Evolutionary conservation across 305 asterid genomes (phyloP), one percentile per base, ranked within the genome.

Genomic region (Solanum hybrid): DNA sequence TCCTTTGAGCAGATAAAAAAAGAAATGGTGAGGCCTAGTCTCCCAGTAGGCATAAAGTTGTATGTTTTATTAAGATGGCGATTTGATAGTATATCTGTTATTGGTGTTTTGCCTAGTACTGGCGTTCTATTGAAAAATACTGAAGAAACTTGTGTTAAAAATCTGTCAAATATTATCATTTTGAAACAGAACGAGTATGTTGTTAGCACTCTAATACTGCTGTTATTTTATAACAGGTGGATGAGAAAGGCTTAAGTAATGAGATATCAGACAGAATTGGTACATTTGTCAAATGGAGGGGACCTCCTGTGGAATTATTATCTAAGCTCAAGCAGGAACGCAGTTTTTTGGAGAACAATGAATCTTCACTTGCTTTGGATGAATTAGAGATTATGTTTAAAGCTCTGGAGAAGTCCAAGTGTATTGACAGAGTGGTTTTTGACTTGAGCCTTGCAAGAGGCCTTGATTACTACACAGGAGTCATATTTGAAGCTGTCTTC

Each of bases 401-500:
- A 92, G 96, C 98, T 87, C 90, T 97, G 90, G 95, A 81, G 86
- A 95, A 91, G 93, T 92, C 98, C 64, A 96, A 93, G 89, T 95
- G 99, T 88, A 92, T 93, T 24, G 69, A 91, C 91, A 95, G 91
- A 94, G 95, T 95, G 77, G 94, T 95, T 89, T 95, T 97, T 89
- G 99, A 96, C 94, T 91, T 97, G 94, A 97, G 99, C 91, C 99
- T 97, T 88, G 99, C 99, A 89, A 95, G 99, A 92, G 99, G 99
- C 45, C 95, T 96, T 90, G 99, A 96, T 93, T 96, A 97, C 93
- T 97, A 97, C 90, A 97, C 99, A 72, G 99, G 99, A 78, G 98
- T 97, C 91, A 95, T 97, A 92, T 97, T 94, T 73, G 99, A 97
- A 94, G 96, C 98, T 89, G 98, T 93, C 91, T 95, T 95, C 86